Evolutionary conservation across 345 rosid genomes (phyloP).

Genomic region (Ceriops zippeliana): DNA sequence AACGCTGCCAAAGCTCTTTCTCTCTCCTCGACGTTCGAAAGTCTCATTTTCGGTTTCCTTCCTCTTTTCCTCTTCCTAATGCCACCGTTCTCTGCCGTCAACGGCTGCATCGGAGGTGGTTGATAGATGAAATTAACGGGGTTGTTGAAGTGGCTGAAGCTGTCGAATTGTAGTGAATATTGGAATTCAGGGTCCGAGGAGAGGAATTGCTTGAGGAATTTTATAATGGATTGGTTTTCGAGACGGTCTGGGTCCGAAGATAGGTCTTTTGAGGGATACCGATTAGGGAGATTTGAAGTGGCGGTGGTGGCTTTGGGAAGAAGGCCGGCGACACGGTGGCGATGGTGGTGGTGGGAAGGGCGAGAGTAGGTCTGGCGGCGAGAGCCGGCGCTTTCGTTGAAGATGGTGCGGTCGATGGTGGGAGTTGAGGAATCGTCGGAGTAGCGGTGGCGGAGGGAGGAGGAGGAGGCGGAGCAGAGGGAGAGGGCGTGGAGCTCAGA

Average conservation of each 20-base stretch:
- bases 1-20: constrained; percentile 21
- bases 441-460: constrained; percentile 25
- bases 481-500: constrained; percentile 61
- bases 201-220: constrained; percentile 43
- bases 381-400: constrained; percentile 75
- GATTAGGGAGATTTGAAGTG: constrained; percentile 16
- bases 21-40: constrained; percentile 21
- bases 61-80: constrained; percentile 63
- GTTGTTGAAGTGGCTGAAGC: constrained; percentile 15
- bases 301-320: constrained; percentile 23
- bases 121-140: constrained; percentile 16
- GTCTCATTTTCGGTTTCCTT: constrained; percentile 40
- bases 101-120: constrained; percentile 17
- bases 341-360: constrained; percentile 47
- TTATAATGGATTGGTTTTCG: constrained; percentile 50
- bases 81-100: not conserved
- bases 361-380: constrained; percentile 67
- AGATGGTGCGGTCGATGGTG: constrained; percentile 50
- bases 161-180: constrained; percentile 25
- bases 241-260: constrained; percentile 35
- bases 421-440: constrained; percentile 31
- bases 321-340: constrained; percentile 57
- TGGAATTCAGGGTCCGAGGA: constrained; percentile 30
- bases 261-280: constrained; percentile 5
- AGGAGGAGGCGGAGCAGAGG: constrained; percentile 39